Base-by-base conservation (phyloP, 306 rosid genomes). In the Vigna reflexopilosa region DNA sequence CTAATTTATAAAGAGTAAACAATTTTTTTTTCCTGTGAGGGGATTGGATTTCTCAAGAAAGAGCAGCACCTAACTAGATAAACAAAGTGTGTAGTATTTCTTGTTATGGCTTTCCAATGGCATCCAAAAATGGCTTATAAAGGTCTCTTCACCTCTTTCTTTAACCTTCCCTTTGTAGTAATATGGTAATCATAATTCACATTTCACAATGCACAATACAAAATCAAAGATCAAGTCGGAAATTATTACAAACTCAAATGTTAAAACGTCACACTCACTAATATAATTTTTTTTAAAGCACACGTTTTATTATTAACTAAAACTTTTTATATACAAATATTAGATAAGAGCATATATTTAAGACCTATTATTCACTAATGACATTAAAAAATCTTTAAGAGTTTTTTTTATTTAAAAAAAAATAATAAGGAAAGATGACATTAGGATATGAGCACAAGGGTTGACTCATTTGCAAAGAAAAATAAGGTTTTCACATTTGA, bases 121-220 rank as follows among this genome's bases (percentile, higher is more conserved):
- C 9, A 44, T 16, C 79, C 50, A 55, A 64, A 77, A 82, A n/a
- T 26, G 85, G 70, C 34, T 71, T 32, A 2, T 54, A 52, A 62
- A 63, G 63, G 82, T 76, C 78, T 64, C 75, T 63, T 77, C 75
- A 71, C 30, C 72, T 62, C 9, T 76, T 76, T 76, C 74, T 76
- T 76, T 82, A 70, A 76, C 77, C 73, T 61, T 1, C 40, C 71
- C 2, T 69, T 61, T 82, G 24, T 76, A 49, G 77, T 50, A 68
- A 75, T 42, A 49, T 19, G 28, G 73, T 63, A 44, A 17, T 77
- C 85, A 77, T 56, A 66, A 5, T 61, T 61, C 44, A 34, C 38
- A 34, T 34, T 34, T 34, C 7, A 34, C 38, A 34, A 30, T 30
- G 34, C 34, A 30, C 4, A 30, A 30, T 30, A 30, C 34, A 30